A percentile compares a stretch with the other conserved stretches of the same genome.
These are phyloP conservation scores for Morella rubra DNA, from an alignment of 306 rosid genomes.

Conservation along the genomic window DNA sequence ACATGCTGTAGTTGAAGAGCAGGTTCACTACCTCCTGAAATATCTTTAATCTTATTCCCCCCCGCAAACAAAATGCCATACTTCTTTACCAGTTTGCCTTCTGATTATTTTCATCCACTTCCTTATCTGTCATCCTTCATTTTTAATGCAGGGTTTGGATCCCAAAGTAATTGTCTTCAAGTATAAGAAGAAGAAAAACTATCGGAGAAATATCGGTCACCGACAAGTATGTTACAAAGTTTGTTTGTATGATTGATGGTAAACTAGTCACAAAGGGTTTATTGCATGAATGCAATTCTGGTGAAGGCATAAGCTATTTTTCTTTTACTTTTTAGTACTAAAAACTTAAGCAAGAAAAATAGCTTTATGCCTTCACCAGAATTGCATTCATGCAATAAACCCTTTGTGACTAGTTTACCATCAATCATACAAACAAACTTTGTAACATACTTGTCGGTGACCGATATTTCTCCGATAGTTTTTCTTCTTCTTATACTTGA, in stretches of 20 bases:
- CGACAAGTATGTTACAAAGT: conserved; percentile 60
- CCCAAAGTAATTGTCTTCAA: conserved; percentile 84
- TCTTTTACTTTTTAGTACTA: not conserved
- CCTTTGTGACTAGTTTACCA: not conserved
- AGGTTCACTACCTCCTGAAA: conserved; percentile 35
- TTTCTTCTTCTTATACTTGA: conserved; percentile 89
- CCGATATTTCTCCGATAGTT: conserved; percentile 85
- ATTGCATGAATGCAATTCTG: conserved; percentile 1
- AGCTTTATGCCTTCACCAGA: not conserved
- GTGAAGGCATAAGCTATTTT: not conserved
- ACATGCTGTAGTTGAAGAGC: conserved; percentile 96
- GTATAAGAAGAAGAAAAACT: conserved; percentile 86
- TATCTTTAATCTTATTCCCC: conserved; percentile 6
- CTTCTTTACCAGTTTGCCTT: conserved; percentile 5
- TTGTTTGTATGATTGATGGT: not conserved
- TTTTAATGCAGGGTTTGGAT: conserved; percentile 61
- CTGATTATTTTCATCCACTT: not conserved
- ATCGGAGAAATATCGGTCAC: conserved; percentile 85
- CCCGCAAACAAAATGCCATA: not conserved
- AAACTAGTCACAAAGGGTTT: not conserved
- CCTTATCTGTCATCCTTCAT: not conserved
- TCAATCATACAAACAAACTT: not conserved
- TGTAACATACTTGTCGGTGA: conserved; percentile 74
- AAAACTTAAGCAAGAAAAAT: not conserved
- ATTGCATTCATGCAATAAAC: conserved; percentile 3